These are phyloP conservation scores for Hypomyces rosellus DNA, from an alignment of 2,329 filamentous ascomycete genomes.

Conservation along the genomic window DNA sequence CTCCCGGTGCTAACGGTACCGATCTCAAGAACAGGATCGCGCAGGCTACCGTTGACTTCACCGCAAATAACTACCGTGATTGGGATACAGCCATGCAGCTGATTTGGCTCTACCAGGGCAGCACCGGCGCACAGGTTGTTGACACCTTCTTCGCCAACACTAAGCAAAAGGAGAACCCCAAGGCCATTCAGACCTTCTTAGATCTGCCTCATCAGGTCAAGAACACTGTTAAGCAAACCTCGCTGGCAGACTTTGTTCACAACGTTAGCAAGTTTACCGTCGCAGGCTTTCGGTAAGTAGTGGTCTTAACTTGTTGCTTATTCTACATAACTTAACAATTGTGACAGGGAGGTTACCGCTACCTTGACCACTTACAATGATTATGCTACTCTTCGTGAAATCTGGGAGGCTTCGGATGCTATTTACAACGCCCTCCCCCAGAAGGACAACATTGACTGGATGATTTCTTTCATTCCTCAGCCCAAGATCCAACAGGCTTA, in stretches of 20 bases:
- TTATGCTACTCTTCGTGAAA: conserved; percentile 9
- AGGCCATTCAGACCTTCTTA: conserved; percentile 9
- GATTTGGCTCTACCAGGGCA: too few species aligned
- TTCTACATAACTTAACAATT: too few species aligned
- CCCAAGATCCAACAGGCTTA: conserved; percentile 11
- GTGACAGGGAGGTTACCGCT: conserved; percentile 5
- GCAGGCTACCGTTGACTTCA: too few species aligned
- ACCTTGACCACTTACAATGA: conserved; percentile 13
- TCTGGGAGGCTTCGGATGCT: conserved; percentile 8
- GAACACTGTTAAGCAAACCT: not conserved
- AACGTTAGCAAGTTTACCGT: too few species aligned
- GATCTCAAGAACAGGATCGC: too few species aligned
- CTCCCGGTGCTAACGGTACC: not conserved
- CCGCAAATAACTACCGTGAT: too few species aligned
- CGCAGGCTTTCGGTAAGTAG: conserved; percentile 11
- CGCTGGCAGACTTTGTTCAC: not conserved
- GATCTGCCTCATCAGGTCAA: conserved; percentile 10
- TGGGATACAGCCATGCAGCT: too few species aligned
- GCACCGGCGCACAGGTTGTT: too few species aligned
- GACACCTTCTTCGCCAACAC: not conserved
- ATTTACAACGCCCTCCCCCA: conserved; percentile 9
- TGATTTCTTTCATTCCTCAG: conserved; percentile 12
- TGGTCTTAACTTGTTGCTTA: not conserved
- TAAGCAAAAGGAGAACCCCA: conserved; percentile 2
- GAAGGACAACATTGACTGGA: conserved; percentile 13